Evolutionary conservation across 2,329 filamentous ascomycete genomes (phyloP).

Genomic region (Escovopsis sp.): DNA sequence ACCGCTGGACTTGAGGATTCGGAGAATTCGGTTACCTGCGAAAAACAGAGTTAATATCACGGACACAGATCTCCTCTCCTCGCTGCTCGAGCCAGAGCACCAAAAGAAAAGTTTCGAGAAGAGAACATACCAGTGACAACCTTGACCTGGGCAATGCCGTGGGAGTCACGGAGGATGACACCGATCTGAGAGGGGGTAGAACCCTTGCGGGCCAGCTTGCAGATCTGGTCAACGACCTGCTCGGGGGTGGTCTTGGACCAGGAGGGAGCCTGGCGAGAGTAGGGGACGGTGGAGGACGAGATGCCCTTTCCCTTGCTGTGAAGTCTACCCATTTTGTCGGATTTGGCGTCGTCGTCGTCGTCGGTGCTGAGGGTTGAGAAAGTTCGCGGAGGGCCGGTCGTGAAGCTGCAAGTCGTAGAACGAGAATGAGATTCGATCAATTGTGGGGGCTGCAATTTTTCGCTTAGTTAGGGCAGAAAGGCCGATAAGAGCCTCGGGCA

Average conservation of each 20-base stretch:
- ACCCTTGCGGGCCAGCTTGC: conserved; percentile 98
- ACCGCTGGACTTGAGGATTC: conserved; percentile 97
- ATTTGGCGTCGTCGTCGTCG: conserved; percentile 12
- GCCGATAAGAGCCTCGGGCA: conserved; percentile 6
- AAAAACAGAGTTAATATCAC: conserved; percentile 21
- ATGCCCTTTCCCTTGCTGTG: conserved; percentile 99
- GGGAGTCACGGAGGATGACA: conserved; percentile 94
- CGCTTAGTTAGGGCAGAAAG: conserved; percentile 31
- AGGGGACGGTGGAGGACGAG: conserved; percentile 86
- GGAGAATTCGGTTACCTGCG: conserved; percentile 98
- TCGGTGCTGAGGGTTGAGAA: conserved; percentile 21
- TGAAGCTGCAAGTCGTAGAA: conserved; percentile 12
- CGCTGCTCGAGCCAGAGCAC: too few relatives aligned
- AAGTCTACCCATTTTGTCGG: conserved; percentile 80
- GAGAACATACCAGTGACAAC: conserved; percentile 72
- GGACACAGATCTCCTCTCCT: not conserved
- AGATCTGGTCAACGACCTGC: conserved; percentile 98
- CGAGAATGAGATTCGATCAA: conserved; percentile 3
- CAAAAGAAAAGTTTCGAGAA: not conserved
- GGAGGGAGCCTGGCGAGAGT: conserved; percentile 80
- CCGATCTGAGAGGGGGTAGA: conserved; percentile 97
- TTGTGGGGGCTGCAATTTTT: conserved; percentile 29
- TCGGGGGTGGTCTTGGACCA: conserved; percentile 99
- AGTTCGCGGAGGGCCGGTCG: conserved; percentile 13
- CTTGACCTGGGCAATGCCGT: conserved; percentile 97